Conservation (phyloP, 73 alveolate species). For the Blepharisma stoltei region DNA sequence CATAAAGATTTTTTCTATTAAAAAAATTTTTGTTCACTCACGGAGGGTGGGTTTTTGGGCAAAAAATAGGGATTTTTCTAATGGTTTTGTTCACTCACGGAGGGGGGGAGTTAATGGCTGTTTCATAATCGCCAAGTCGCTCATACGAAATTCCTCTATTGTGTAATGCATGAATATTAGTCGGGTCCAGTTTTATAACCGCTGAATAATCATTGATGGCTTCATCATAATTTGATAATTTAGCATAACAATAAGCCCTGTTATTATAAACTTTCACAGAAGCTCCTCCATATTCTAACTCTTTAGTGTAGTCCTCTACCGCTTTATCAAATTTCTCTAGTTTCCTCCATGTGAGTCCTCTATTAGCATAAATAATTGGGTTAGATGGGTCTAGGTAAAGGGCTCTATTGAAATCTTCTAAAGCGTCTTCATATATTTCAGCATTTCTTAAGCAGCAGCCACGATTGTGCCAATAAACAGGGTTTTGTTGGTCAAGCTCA, state of each 20-base stretch:
- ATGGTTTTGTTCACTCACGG: no score
- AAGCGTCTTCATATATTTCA: slow-evolving; percentile 73
- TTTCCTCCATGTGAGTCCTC: slow-evolving; percentile 93
- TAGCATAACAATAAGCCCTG: slow-evolving; percentile 95
- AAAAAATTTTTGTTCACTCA: no score
- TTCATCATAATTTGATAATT: slow-evolving; percentile 78
- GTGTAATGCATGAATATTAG: slow-evolving; percentile 91
- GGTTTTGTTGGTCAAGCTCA: slow-evolving; percentile 79
- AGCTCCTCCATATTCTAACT: slow-evolving; percentile 58
- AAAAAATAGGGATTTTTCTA: no score
- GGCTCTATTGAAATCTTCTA: slow-evolving; percentile 92
- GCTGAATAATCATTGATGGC: slow-evolving; percentile 89
- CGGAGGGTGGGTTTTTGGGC: no score
- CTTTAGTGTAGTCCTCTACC: slow-evolving; percentile 85
- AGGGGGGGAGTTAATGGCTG: no score
- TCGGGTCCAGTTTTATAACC: slow-evolving; percentile 69
- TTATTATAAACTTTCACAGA: slow-evolving; percentile 83
- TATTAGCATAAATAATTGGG: slow-evolving; percentile 88
- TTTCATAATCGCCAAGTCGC: slow-evolving; percentile 80
- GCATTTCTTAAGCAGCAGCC: slow-evolving; percentile 94
- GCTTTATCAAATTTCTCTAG: slow-evolving; percentile 92
- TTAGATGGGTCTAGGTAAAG: slow-evolving; percentile 83
- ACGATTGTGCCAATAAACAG: slow-evolving; percentile 97
- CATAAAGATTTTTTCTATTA: no score
- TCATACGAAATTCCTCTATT: slow-evolving; percentile 95